A percentile compares a stretch with the other conserved stretches of the same genome.
phyloP scores from a whole-genome alignment of 1,284 basidiomycete genomes.

The Rhodofomes roseus region DNA sequence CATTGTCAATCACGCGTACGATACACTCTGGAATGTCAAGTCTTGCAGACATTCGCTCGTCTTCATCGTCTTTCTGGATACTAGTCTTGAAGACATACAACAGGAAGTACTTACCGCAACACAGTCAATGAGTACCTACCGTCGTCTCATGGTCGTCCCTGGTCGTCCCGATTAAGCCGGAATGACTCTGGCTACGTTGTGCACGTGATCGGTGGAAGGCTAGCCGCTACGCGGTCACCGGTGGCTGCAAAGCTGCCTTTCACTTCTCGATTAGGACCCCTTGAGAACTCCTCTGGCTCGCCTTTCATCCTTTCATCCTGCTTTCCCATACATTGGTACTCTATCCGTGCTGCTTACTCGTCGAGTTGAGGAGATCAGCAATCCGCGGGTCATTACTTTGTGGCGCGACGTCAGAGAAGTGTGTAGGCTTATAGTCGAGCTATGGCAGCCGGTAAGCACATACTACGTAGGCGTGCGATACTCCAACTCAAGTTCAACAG shows the following conservation, averaged over 20 bases:
- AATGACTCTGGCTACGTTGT: neutral
- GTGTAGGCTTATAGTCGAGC: neutral
- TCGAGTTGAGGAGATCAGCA: neutral
- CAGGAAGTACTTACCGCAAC: too few species aligned
- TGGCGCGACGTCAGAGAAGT: neutral
- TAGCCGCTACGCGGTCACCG: neutral
- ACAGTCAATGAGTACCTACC: too few species aligned
- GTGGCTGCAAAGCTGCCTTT: neutral
- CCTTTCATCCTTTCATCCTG: neutral
- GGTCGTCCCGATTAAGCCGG: neutral
- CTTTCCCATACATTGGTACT: neutral
- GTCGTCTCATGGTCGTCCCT: too few species aligned
- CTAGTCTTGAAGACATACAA: too few species aligned
- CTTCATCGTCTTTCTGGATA: too few species aligned
- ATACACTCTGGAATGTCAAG: too few species aligned
- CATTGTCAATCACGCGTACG: too few species aligned
- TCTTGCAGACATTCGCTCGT: too few species aligned
- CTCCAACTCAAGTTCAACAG: slow-evolving; percentile 1
- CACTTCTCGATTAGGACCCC: neutral
- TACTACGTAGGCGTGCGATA: neutral
- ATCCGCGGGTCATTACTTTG: neutral
- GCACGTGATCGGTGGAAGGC: too few species aligned
- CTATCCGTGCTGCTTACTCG: neutral
- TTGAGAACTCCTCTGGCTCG: neutral
- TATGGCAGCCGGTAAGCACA: neutral